Evolutionary conservation across 2,329 filamentous ascomycete genomes (phyloP).

Genomic region (Apiospora phragmitis): DNA sequence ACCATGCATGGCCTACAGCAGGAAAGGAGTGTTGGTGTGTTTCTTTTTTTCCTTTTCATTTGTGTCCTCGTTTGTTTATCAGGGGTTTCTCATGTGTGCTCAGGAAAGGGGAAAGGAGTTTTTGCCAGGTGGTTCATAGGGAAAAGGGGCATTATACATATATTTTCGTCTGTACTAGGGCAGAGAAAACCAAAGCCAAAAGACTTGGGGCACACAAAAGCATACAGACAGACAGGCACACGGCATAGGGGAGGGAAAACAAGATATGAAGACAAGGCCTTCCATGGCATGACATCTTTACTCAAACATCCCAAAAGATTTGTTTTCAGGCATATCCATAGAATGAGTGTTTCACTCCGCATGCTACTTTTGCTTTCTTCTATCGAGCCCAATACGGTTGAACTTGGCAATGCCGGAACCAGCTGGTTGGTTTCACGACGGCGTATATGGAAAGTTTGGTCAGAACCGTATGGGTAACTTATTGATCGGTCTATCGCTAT

Average conservation of each 20-base stretch:
- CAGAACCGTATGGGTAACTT: background rate
- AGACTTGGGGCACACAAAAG: background rate
- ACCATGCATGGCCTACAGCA: background rate
- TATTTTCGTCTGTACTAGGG: background rate
- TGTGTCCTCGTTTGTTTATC: background rate
- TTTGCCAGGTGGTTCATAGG: background rate
- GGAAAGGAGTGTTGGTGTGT: background rate
- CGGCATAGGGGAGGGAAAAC: background rate
- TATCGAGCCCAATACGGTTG: no score
- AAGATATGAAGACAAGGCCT: background rate
- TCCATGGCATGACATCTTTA: background rate
- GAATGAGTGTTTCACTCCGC: background rate
- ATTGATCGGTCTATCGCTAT: background rate
- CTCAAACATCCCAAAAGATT: background rate
- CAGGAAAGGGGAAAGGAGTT: constrained; percentile 1
- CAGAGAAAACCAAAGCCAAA: background rate
- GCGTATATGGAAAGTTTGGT: background rate
- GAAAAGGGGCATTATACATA: background rate
- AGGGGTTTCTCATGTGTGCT: background rate
- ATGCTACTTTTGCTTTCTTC: background rate
- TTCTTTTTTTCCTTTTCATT: background rate
- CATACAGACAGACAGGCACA: background rate
- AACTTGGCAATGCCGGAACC: background rate
- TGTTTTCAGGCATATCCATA: background rate
- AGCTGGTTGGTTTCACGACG: background rate